Conservation (phyloP, 1,284 basidiomycete species). For the Malassezia cuniculi region DNA sequence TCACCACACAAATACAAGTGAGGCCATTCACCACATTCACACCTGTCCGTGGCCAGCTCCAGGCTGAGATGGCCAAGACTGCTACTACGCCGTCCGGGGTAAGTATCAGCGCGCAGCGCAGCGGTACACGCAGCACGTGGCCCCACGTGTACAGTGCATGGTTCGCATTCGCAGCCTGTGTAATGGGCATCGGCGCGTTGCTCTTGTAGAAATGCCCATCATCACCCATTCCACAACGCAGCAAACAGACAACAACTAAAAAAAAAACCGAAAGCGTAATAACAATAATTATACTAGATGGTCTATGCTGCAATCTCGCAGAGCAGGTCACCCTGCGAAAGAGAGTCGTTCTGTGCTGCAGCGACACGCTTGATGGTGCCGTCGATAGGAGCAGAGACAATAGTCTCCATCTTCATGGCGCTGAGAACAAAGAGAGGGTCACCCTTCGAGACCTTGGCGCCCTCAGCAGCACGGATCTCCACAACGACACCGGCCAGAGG, state of each 20-base stretch:
- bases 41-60: conserved; percentile 3
- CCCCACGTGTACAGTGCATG: too few relatives aligned
- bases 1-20: too few relatives aligned
- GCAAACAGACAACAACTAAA: too few relatives aligned
- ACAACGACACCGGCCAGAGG: conserved; percentile 77
- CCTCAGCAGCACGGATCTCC: conserved; percentile 92
- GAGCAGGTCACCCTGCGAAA: conserved; percentile 73
- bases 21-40: conserved; percentile 1
- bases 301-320: conserved; percentile 56
- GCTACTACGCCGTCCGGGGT: neutral
- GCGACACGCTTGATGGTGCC: conserved; percentile 85
- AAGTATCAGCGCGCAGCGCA: too few relatives aligned
- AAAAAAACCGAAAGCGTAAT: neutral
- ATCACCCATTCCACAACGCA: too few relatives aligned
- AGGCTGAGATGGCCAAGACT: conserved; percentile 1
- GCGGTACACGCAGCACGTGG: too few relatives aligned
- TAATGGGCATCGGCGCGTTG: neutral
- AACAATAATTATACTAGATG: neutral
- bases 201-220: neutral
- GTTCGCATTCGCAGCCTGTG: too few relatives aligned
- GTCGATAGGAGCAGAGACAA: conserved; percentile 84
- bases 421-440: conserved; percentile 62
- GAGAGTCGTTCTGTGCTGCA: conserved; percentile 61
- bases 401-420: conserved; percentile 61
- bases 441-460: conserved; percentile 90